Base-by-base conservation (phyloP, 345 rosid species). In the Salix koriyanagi region DNA sequence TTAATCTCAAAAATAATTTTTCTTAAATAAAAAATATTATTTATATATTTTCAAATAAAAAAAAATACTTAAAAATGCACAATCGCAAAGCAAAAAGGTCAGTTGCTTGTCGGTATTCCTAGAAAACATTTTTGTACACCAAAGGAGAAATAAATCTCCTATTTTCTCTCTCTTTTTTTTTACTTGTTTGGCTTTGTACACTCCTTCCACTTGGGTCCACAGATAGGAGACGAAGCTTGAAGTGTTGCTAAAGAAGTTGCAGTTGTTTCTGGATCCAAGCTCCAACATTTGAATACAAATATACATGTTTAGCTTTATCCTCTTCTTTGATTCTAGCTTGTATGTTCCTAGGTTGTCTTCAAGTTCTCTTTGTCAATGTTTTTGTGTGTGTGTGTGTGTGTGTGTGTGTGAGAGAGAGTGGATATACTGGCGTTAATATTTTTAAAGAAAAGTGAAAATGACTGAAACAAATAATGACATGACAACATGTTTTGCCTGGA, bases 191-290 rank as follows among this genome's bases (percentile, higher is more conserved):
- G 66, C 36, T 26, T 7, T 70, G 15, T 37, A 4, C 26, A 16
- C 16, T 56, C 41, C 32, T 15, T 10, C 32, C n/a, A 1, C 7
- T 61, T 39, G 44, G 80, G 77, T 77, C 78, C 13, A 19, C 44
- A 13, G 2, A 36, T 73, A 54, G 69, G 30, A 56, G n/a, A 68
- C n/a, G 16, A 30, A 21, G 39, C 42, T 67, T 75, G 11, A 69
- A 48, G 34, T 65, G 64, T 71, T 32, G 71, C 65, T 42, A 18
- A 28, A 30, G 75, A 64, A 44, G 72, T 73, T 77, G 77, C 82
- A 79, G 78, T 84, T 77, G 52, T 72, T 56, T 65, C 14, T 50
- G 46, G 87, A 83, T 85, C 85, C 58, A 18, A 50, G n/a, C 19
- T 50, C 9, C n/a, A 50, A 6, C 58, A 50, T 50, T 50, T 50